phyloP scores from a whole-genome alignment of 2,329 filamentous ascomycete species.

The Atkinsonella hypoxylon region DNA sequence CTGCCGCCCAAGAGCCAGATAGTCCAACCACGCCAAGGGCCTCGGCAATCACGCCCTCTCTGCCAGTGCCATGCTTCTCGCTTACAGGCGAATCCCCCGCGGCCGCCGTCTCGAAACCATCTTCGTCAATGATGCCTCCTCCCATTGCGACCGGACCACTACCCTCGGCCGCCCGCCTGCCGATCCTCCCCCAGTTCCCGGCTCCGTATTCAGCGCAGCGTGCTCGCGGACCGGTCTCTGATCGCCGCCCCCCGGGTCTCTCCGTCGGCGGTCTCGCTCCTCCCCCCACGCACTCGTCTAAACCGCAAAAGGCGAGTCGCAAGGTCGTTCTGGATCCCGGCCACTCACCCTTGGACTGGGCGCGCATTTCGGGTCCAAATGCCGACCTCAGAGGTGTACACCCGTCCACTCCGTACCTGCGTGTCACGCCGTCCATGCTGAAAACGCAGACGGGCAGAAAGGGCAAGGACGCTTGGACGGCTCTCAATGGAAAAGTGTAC shows the following conservation, averaged over 20 bases:
- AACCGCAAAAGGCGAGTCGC: conserved; percentile 44
- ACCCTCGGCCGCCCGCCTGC: conserved; percentile 18
- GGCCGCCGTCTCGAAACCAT: conserved; percentile 3
- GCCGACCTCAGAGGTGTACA: conserved; percentile 56
- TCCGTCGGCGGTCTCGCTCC: conserved; percentile 36
- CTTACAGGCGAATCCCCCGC: conserved; percentile 17
- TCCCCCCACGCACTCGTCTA: conserved; percentile 40
- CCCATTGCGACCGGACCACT: conserved; percentile 15
- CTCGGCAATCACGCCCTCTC: conserved; percentile 12
- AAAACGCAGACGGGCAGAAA: conserved; percentile 69
- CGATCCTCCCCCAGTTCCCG: conserved; percentile 33
- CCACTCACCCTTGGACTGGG: conserved; percentile 94
- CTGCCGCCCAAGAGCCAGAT: conserved; percentile 16
- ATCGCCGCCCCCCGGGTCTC: conserved; percentile 22
- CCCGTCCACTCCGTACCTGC: conserved; percentile 42
- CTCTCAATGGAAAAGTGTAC: conserved; percentile 81
- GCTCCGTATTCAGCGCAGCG: conserved; percentile 40
- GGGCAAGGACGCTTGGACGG: conserved; percentile 82
- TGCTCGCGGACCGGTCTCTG: conserved; percentile 29
- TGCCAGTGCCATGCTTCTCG: conserved; percentile 32
- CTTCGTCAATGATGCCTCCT: conserved; percentile 18
- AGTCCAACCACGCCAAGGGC: conserved; percentile 43
- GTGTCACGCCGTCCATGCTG: conserved; percentile 74
- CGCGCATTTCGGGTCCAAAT: conserved; percentile 54
- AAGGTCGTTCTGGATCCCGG: conserved; percentile 80